Base-by-base conservation (phyloP, 495 filamentous ascomycete genomes). In the Aspergillus wentii region DNA sequence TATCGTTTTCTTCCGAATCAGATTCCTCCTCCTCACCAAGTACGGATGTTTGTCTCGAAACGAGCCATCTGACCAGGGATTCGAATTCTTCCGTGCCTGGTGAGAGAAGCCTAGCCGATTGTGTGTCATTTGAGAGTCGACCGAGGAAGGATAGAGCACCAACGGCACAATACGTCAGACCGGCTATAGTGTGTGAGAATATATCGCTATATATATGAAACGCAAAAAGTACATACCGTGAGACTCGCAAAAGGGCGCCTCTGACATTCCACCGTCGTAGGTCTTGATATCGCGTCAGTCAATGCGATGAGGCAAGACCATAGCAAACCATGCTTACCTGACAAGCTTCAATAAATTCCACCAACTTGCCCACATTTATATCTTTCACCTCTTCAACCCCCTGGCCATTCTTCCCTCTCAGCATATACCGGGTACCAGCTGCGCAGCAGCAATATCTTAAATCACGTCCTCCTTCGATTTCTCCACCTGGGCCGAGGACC, bases 211-310 rank as follows among this genome's bases (percentile, higher is more conserved):
- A 5, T 35, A 45, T 40, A 30, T 16, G 21, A 40, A 34, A 43
- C 3, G 32, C 5, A 20, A 16, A n/a, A 11, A 16, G 33, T 29
- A 60, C 78, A 34, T 73, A 91, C 87, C 85, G 59, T 98, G 91
- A 13, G 90, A 79, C 70, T 98, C 92, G 30, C 91, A 82, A 40
- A 76, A 80, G 3, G 84, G 82, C 17, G 70, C 81, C 46, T 94
- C 88, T 2, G 79, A 80, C 52, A 97, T 80, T 20, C 94, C 94
- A 8, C 88, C 86, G 57, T 97, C 91, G 51, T 91, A 96, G 3
- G 84, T 83, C 86, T 96, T 51, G 21, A 40, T 37, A 27, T 30
- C 5, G 40, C 1, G 8, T 33, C 39, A 68, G 46, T 35, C 32
- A 37, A 38, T 41, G 43, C 39, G 49, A 44, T 31, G 23, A 35